These are phyloP conservation scores for Podosphaera leucotricha DNA, from an alignment of 2,329 filamentous ascomycete species.

Conservation along the genomic window DNA sequence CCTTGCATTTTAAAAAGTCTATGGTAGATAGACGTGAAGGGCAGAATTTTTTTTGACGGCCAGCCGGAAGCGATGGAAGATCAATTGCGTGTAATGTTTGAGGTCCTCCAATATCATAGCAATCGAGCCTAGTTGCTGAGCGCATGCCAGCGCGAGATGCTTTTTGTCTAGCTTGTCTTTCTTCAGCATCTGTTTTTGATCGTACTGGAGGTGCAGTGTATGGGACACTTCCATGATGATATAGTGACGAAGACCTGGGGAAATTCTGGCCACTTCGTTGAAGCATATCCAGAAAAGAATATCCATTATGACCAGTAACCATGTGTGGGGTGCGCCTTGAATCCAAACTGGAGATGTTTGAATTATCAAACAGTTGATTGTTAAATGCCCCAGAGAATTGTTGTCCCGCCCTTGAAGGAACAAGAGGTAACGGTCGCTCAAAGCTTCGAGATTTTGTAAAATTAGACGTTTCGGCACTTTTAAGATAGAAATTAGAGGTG, in stretches of 20 bases:
- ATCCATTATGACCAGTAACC: constrained; percentile 13
- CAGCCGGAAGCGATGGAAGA: constrained; percentile 58
- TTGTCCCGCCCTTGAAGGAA: constrained; percentile 27
- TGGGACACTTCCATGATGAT: constrained; percentile 60
- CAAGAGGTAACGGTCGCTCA: constrained; percentile 33
- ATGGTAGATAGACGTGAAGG: constrained; percentile 57
- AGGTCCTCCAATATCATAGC: constrained; percentile 30
- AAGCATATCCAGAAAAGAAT: constrained; percentile 21
- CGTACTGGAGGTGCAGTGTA: constrained; percentile 60
- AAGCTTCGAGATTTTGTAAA: constrained; percentile 19
- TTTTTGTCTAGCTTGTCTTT: constrained; percentile 31
- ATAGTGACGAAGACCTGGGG: constrained; percentile 58
- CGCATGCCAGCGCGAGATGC: constrained; percentile 26
- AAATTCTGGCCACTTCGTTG: constrained; percentile 21
- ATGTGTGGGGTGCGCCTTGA: constrained; percentile 10
- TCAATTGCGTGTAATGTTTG: constrained; percentile 43
- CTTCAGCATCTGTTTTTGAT: constrained; percentile 76
- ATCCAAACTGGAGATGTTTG: constrained; percentile 25
- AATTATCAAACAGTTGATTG: constrained; percentile 25
- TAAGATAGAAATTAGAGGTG: constrained; percentile 83
- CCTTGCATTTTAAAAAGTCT: constrained; percentile 64
- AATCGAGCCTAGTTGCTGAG: constrained; percentile 27
- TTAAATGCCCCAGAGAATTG: constrained; percentile 36
- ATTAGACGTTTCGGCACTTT: constrained; percentile 42
- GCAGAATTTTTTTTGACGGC: constrained; percentile 61